Evolutionary conservation across 2,329 filamentous ascomycete species (phyloP), one percentile per base, ranked within the genome.

Genomic region (Colletotrichum acutatum): DNA sequence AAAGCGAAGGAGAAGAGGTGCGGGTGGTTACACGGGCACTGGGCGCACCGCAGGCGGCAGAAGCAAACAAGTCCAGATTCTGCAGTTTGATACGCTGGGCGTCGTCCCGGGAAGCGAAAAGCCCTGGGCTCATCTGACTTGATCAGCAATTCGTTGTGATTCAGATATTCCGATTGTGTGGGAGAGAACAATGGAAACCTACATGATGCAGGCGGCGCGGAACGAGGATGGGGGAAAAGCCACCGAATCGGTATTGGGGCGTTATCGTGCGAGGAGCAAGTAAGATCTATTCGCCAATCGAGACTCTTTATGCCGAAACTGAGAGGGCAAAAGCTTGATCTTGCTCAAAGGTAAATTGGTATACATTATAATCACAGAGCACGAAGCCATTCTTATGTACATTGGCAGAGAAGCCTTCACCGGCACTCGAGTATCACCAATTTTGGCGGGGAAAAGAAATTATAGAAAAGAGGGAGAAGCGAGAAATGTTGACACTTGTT

Each of bases 401-500:
- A 16, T 34, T n/a, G n/a, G 26, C 16, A 14, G 4, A 12, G 49
- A 22, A 49, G 16, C 4, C 34, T 28, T 54, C 53, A 52, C 54
- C 22, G 32, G 58, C 26, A 30, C 52, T 62, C 52, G n/a, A 30
- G 26, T 65, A 52, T 11, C 11, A 19, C 16, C 6, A 19, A 11
- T 49, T 57, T 26, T 61, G 53, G 60, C 22, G 14, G 32, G 5
- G 30, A 52, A 61, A 28, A 54, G 28, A 26, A 60, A 54, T n/a
- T 4, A 30, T 19, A 28, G 22, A 49, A 19, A 8, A 9, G 24
- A 54, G 60, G 66, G 70, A 46, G 32, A 49, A 53, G 53, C 65
- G 66, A 60, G 66, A 34, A 49, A 57, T 66, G 37, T 65, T 72
- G 56, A 59, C 69, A 63, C 53, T 68, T 72, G 70, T 72, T 72